Percentiles rank a stretch among this genome's conserved stretches.
Conservation (phyloP, 177 flowering plant species). For the Vitis hybrid region DNA sequence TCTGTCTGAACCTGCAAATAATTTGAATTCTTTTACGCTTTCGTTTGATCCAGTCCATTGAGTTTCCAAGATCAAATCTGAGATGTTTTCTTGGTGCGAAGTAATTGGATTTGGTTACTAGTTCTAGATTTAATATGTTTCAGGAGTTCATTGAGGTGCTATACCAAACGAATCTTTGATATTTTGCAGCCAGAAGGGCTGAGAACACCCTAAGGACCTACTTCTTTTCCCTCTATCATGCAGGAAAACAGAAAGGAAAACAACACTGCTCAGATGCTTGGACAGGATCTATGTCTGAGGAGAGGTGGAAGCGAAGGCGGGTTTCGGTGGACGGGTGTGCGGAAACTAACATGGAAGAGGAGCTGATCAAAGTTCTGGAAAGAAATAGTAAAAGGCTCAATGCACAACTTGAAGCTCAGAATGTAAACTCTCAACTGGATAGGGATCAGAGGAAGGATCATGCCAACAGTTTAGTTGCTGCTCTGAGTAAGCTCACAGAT, state of each 20-base stretch:
- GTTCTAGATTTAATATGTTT: too few species aligned
- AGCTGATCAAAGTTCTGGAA: slow-evolving; percentile 29
- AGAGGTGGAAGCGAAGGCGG: slow-evolving; percentile 29
- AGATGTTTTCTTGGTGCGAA: too few species aligned
- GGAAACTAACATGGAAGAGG: slow-evolving; percentile 6
- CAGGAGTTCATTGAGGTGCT: too few species aligned
- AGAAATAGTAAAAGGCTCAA: slow-evolving; percentile 22
- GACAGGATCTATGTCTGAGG: slow-evolving; percentile 17
- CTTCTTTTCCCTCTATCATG: neutral
- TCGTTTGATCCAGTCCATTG: too few species aligned
- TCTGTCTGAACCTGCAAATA: too few species aligned
- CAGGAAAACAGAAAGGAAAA: slow-evolving; percentile 19
- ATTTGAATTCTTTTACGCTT: too few species aligned
- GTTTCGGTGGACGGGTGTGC: slow-evolving; percentile 10
- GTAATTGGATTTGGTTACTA: neutral
- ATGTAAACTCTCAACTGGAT: slow-evolving; percentile 27
- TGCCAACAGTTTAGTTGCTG: slow-evolving; percentile 21
- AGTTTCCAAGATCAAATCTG: too few species aligned
- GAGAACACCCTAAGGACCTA: neutral
- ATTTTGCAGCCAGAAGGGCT: neutral
- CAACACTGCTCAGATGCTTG: slow-evolving; percentile 8
- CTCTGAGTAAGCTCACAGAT: slow-evolving; percentile 34
- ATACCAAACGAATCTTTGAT: too few species aligned
- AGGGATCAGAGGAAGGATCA: slow-evolving; percentile 38
- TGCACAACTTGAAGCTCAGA: slow-evolving; percentile 31